Evolutionary conservation across 345 rosid genomes (phyloP), one percentile per base, ranked within the genome.

Genomic region (Bruguiera parviflora): DNA sequence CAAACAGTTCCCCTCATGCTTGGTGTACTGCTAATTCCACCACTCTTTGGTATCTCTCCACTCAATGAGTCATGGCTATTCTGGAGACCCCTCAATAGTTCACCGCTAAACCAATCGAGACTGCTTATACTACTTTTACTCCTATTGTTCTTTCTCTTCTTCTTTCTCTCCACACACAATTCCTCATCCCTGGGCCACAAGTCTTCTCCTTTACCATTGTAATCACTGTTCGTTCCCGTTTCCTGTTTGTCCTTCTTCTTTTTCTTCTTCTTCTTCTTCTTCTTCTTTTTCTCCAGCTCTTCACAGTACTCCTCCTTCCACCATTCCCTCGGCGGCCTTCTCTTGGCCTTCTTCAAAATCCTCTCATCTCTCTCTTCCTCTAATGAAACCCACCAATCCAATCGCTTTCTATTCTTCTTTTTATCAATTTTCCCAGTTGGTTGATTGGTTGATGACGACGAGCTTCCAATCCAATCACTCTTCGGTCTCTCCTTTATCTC

Each of bases 1-100:
- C 96, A 89, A 35, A 89, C 92, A 0, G 96, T 89, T 53, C 96
- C 96, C 81, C 96, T 82, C 96, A 89, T 89, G 63, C 96, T 89
- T 7, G 91, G 96, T 0, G 96, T 89, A 66, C 96, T 89, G 61
- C 92, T 89, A 5, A 89, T 75, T 29, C 89, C 91, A 49, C 96
- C 91, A 25, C 96, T 89, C 83, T 84, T 87, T 0, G 89, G 92
- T 58, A 87, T 77, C 64, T 89, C 89, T 53, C 82, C 83, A 56
- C 84, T 86, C 6, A 77, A 79, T 84, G 86, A 89, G 66, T 89
- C 92, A 63, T 87, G 96, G 62, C 87, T 84, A 53, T 64, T 83
- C 24, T 83, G 78, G 53, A 81, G 73, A 9, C 85, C 75, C 19
- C 67, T 72, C 58, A 81, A 83, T 1, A 80, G 67, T 57, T 89